Evolutionary conservation across 306 rosid genomes (phyloP).

Genomic region (Fagus crenata): DNA sequence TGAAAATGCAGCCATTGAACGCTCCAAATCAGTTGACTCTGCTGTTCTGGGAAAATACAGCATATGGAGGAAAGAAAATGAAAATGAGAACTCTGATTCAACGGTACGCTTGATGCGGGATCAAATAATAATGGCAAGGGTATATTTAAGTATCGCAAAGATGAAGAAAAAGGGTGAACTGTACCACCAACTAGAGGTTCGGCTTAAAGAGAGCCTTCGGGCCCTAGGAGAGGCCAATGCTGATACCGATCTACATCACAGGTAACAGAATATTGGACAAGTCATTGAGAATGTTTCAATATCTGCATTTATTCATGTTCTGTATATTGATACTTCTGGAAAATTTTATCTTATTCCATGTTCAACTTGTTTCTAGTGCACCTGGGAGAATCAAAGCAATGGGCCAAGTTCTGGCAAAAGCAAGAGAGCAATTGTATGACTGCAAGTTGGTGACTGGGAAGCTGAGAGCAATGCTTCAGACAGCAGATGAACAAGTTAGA

Average conservation of each 20-base stretch:
- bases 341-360: constrained; percentile 21
- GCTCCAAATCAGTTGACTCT: constrained; percentile 74
- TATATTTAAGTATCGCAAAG: constrained; percentile 74
- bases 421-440: constrained; percentile 75
- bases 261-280: constrained; percentile 42
- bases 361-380: constrained; percentile 56
- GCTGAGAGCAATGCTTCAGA: constrained; percentile 89
- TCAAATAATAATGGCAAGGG: constrained; percentile 91
- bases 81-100: constrained; percentile 69
- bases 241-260: constrained; percentile 70
- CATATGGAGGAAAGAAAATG: constrained; percentile 90
- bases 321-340: constrained; percentile 18
- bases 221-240: constrained; percentile 69
- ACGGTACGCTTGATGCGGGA: constrained; percentile 84
- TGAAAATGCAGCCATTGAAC: constrained; percentile 88
- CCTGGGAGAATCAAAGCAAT: constrained; percentile 62
- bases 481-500: constrained; percentile 88
- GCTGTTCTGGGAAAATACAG: constrained; percentile 83
- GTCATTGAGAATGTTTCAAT: constrained; percentile 5
- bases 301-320: constrained; percentile 8
- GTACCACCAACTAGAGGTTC: constrained; percentile 53
- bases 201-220: constrained; percentile 64
- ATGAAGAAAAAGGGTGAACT: constrained; percentile 60
- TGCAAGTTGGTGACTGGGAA: constrained; percentile 80
- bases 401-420: constrained; percentile 77